Evolutionary conservation across 768 basidiomycete species (phyloP), one percentile per base, ranked within the genome.

Genomic region (Leccinum uliginosum): DNA sequence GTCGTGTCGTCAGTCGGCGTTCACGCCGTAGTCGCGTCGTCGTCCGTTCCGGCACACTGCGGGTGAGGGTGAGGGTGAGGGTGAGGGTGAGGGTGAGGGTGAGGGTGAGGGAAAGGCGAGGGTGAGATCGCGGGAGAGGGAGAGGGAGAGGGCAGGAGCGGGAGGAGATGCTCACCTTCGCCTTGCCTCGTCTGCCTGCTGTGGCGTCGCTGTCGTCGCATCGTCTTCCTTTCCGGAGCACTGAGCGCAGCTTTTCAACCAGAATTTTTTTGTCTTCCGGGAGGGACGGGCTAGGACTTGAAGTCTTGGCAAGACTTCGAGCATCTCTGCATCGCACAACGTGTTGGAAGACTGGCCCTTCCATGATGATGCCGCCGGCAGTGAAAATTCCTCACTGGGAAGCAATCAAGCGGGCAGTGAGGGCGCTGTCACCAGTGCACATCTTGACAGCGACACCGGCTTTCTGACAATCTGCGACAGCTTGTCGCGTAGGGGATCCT

Each of bases 211-310:
- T n/a, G n/a, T n/a, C n/a, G n/a, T n/a, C n/a, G n/a, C n/a, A n/a
- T n/a, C n/a, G n/a, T n/a, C n/a, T n/a, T n/a, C n/a, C n/a, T n/a
- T n/a, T n/a, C n/a, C n/a, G n/a, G n/a, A n/a, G n/a, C n/a, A n/a
- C n/a, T n/a, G n/a, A n/a, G n/a, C 92, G 91, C 48, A 98, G 80
- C 19, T 86, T 93, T 68, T 91, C 85, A 29, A 98, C 97, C 14
- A 99, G 79, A 9, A 94, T 76, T 69, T 93, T 88, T 82, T 99
- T 99, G 73, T 99, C 97, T 67, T 97, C 90, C 0, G 97, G 97
- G 93, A 97, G 1, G 96, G 98, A 7, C 97, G 91, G 32, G 97
- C 97, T 40, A 99, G 86, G 19, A 99, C 94, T 72, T 98, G 96
- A 2, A 99, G 78, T 21, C 93, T 86, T 5, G 96, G 96, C 1